Percentiles rank a stretch among this genome's conserved stretches.
Conservation (phyloP, 1,284 basidiomycete genomes). For the Cronartium quercuum region DNA sequence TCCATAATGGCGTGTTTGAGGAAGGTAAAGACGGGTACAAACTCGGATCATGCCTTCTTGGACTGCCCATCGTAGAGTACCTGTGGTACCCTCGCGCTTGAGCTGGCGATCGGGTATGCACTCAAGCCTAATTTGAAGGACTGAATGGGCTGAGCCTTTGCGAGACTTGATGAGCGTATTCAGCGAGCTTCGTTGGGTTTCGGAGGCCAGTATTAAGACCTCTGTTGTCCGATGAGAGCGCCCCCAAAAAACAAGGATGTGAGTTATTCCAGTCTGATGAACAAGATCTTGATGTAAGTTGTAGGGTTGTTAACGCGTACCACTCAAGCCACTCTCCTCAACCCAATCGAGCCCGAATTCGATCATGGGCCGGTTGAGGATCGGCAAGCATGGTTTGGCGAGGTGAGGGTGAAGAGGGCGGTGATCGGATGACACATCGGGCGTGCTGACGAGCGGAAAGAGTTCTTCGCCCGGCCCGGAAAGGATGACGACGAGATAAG, state of each 20-base stretch:
- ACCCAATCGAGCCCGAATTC: slow-evolving; percentile 27
- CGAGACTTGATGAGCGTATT: not conserved
- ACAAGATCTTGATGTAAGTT: not conserved
- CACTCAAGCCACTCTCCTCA: slow-evolving; percentile 7
- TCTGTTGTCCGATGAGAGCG: not conserved
- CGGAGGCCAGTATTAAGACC: slow-evolving; percentile 11
- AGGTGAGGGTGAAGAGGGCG: not conserved
- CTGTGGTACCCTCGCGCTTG: slow-evolving; percentile 7
- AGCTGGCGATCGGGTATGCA: slow-evolving; percentile 17
- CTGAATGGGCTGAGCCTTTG: not conserved
- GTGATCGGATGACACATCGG: not conserved
- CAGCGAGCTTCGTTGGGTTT: slow-evolving; percentile 12
- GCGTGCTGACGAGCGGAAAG: slow-evolving; percentile 21
- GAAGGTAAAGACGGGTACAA: not conserved
- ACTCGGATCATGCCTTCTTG: slow-evolving; percentile 5
- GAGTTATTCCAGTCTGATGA: not conserved
- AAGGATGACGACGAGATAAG: slow-evolving; percentile 27
- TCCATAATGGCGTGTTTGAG: not conserved
- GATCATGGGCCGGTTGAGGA: slow-evolving; percentile 21
- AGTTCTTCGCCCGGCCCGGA: slow-evolving; percentile 23
- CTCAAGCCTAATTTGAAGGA: slow-evolving; percentile 9
- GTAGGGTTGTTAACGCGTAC: not conserved
- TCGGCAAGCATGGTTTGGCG: slow-evolving; percentile 2
- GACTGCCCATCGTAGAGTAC: slow-evolving; percentile 23
- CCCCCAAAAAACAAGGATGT: not conserved